Base-by-base conservation (phyloP, 2,329 filamentous ascomycete species). In the Immersiporthe knoxdaviesiana region DNA sequence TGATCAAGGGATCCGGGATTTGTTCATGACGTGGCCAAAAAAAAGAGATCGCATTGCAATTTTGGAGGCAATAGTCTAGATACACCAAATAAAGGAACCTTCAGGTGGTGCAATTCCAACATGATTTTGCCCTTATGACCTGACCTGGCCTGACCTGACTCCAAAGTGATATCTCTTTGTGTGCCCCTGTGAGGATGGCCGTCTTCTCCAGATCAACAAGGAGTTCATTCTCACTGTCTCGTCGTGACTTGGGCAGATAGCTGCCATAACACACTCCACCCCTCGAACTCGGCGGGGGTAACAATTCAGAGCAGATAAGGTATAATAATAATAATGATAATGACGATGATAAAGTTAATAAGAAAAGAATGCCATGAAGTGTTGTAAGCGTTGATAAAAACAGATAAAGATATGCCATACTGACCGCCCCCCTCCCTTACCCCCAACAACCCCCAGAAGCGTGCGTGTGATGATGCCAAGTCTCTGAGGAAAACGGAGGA, bases 301-400 rank as follows among this genome's bases (percentile, higher is more conserved):
- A n/a, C n/a, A 18, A 41, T 35, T 30, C 54, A 54, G 61, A 69
- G 30, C 27, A 64, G 58, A 58, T 32, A 67, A 62, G 12, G 18
- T 18, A n/a, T 39, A 39, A 47, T n/a, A 47, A 47, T 47, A 21
- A 21, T 47, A 47, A 3, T 47, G 41, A 47, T 47, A 69, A 60
- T 66, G 32, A n/a, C n/a, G n/a, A n/a, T n/a, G n/a, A n/a, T n/a
- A n/a, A n/a, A n/a, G n/a, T n/a, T n/a, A n/a, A n/a, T n/a, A n/a
- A n/a, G 41, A 52, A 63, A 37, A 69, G 41, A 37, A 60, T 59
- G 61, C 54, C n/a, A 60, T 60, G 58, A 68, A 65, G n/a, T 44
- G 21, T 47, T n/a, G 18, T n/a, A 47, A 47, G 18, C 8, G 11
- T n/a, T 10, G n/a, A 47, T n/a, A 47, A 47, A 3, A 47, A 47